Conservation (phyloP, 768 basidiomycete species). For the Cyathus striatus region DNA sequence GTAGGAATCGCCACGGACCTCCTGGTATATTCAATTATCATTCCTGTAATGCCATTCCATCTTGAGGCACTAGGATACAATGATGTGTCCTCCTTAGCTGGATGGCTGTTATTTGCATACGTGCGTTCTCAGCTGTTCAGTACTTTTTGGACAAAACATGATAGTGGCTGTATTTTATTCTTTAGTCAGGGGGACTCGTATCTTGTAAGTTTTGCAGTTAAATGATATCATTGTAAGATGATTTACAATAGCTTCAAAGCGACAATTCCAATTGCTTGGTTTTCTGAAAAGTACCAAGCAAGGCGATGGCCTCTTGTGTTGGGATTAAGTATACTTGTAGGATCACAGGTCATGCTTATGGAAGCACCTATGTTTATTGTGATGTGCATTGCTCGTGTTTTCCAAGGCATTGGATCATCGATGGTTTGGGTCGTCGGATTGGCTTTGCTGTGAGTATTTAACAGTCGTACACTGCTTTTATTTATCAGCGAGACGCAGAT, state of each 20-base stretch:
- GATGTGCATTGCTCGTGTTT: slow-evolving; percentile 53
- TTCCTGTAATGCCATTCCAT: slow-evolving; percentile 62
- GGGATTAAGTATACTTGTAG: slow-evolving; percentile 45
- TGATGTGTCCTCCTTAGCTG: slow-evolving; percentile 43
- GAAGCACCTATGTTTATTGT: slow-evolving; percentile 50
- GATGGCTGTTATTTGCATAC: slow-evolving; percentile 59
- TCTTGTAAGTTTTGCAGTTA: slow-evolving; percentile 32
- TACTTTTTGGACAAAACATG: too few relatives aligned
- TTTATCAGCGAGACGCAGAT: slow-evolving; percentile 23
- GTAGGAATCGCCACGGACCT: slow-evolving; percentile 45
- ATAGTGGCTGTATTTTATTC: too few relatives aligned
- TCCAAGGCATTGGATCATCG: slow-evolving; percentile 58
- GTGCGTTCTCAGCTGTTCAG: slow-evolving; percentile 32
- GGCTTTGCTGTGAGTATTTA: slow-evolving; percentile 43
- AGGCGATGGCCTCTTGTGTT: slow-evolving; percentile 43
- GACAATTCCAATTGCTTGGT: slow-evolving; percentile 53
- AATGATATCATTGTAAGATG: not conserved
- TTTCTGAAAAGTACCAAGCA: slow-evolving; percentile 45
- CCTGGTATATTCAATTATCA: slow-evolving; percentile 56
- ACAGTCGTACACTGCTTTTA: not conserved
- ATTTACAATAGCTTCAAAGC: slow-evolving; percentile 19
- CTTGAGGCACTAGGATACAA: slow-evolving; percentile 43
- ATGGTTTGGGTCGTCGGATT: slow-evolving; percentile 61
- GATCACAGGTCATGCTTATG: slow-evolving; percentile 58
- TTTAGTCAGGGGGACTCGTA: slow-evolving; percentile 50